phyloP scores from a whole-genome alignment of 352 stramenopile species.

The Globisporangium perplexum region DNA sequence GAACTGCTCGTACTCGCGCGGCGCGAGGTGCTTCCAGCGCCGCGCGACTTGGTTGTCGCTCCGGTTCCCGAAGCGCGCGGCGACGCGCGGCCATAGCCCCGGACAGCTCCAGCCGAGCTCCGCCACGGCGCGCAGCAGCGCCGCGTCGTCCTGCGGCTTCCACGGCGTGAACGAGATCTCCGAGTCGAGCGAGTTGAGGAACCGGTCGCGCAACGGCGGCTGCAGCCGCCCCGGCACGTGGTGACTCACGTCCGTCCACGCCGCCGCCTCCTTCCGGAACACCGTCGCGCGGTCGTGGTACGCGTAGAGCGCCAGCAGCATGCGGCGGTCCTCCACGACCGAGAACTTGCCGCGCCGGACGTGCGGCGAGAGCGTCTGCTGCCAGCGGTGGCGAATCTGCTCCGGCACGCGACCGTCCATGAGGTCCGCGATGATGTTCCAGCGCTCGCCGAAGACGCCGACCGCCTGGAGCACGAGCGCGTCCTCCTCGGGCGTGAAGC shows the following conservation, averaged over 20 bases:
- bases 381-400: conserved; percentile 74
- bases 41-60: conserved; percentile 42
- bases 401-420: conserved; percentile 66
- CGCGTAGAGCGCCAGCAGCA: conserved; percentile 51
- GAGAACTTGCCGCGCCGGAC: conserved; percentile 72
- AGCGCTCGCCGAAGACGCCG: conserved; percentile 68
- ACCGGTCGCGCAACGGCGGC: conserved; percentile 56
- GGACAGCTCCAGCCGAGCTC: conserved; percentile 33
- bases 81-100: conserved; percentile 36
- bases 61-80: conserved; percentile 36
- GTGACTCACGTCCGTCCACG: conserved; percentile 64
- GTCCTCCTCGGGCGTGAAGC: conserved; percentile 47
- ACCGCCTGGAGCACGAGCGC: conserved; percentile 44
- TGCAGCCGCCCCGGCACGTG: conserved; percentile 49
- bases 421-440: conserved; percentile 72
- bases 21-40: conserved; percentile 35
- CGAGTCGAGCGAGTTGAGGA: conserved; percentile 61
- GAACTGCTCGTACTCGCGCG: conserved; percentile 24
- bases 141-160: conserved; percentile 43
- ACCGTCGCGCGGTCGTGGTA: conserved; percentile 33
- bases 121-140: conserved; percentile 27
- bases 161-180: conserved; percentile 57
- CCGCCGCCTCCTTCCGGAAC: conserved; percentile 42
- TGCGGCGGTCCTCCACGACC: conserved; percentile 57
- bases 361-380: conserved; percentile 53